Evolutionary conservation across 805 yeast species (phyloP).

Genomic region (Cyberlindnera lachancei): DNA sequence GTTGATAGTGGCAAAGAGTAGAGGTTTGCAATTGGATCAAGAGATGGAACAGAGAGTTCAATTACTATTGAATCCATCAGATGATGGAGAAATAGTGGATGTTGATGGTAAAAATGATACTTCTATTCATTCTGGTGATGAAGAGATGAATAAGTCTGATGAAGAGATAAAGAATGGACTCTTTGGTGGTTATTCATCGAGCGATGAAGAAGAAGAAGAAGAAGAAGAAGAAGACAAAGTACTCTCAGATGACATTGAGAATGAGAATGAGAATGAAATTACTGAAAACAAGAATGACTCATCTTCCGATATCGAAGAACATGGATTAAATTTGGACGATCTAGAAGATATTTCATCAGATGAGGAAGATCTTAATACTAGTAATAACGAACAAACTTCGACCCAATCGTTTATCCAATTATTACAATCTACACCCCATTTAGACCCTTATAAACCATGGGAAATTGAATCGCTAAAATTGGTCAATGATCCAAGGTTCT

Average conservation of each 20-base stretch:
- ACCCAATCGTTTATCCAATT: slow-evolving; percentile 26
- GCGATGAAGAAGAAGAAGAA: slow-evolving; percentile 9
- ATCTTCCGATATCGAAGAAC: slow-evolving; percentile 19
- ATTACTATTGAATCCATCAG: neutral
- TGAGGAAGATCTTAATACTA: slow-evolving; percentile 5
- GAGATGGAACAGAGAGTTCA: slow-evolving; percentile 2
- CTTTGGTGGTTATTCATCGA: slow-evolving; percentile 16
- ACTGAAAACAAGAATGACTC: slow-evolving; percentile 8
- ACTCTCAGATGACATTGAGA: slow-evolving; percentile 5
- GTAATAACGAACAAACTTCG: slow-evolving; percentile 3
- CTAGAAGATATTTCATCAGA: slow-evolving; percentile 17
- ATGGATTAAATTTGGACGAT: slow-evolving; percentile 16
- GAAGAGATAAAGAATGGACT: slow-evolving; percentile 2
- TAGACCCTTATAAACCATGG: slow-evolving; percentile 45
- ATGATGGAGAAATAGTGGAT: neutral
- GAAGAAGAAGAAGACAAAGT: slow-evolving; percentile 1
- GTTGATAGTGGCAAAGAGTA: slow-evolving; percentile 28
- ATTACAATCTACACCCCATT: slow-evolving; percentile 23
- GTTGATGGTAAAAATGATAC: too few species aligned
- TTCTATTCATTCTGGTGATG: too few species aligned
- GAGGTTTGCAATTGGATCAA: slow-evolving; percentile 26
- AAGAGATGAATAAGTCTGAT: neutral
- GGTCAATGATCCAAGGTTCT: slow-evolving; percentile 35
- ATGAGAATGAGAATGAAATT: slow-evolving; percentile 1
- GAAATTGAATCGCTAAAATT: slow-evolving; percentile 34